phyloP scores from a whole-genome alignment of 345 rosid genomes.

The Eucalyptus tenuipes region DNA sequence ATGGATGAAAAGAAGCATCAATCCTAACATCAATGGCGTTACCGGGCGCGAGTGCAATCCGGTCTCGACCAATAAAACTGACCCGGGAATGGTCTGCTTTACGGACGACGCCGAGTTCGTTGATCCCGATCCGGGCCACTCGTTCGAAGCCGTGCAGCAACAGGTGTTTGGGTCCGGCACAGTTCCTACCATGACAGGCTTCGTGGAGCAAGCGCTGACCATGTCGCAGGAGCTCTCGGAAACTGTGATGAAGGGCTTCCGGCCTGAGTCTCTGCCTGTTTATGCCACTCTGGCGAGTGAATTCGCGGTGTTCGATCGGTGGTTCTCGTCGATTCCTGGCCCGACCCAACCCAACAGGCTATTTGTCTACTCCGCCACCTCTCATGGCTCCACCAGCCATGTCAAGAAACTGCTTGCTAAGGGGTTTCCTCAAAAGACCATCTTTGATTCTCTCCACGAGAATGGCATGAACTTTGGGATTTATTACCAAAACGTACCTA shows the following conservation, averaged over 20 bases:
- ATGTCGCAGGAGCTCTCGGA: constrained; percentile 61
- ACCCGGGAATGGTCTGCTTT: constrained; percentile 46
- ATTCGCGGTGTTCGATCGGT: constrained; percentile 76
- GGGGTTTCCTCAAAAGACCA: constrained; percentile 82
- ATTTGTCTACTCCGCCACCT: constrained; percentile 80
- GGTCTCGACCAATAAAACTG: constrained; percentile 19
- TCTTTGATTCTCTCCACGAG: constrained; percentile 75
- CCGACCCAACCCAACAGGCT: constrained; percentile 92
- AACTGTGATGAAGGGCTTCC: constrained; percentile 77
- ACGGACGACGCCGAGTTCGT: constrained; percentile 73
- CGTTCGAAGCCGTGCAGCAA: constrained; percentile 68
- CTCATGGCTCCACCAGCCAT: constrained; percentile 92
- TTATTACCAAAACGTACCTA: constrained; percentile 69
- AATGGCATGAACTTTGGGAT: constrained; percentile 57
- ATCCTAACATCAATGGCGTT: constrained; percentile 68
- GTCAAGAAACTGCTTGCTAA: constrained; percentile 56
- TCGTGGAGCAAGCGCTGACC: constrained; percentile 73
- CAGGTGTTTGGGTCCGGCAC: constrained; percentile 71
- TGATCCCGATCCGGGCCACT: constrained; percentile 97
- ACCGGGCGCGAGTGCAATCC: constrained; percentile 88
- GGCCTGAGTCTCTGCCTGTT: constrained; percentile 62
- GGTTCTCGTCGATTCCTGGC: constrained; percentile 94
- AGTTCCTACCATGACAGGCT: constrained; percentile 80
- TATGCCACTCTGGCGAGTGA: constrained; percentile 50
- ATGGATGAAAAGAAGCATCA: constrained; percentile 77